Evolutionary conservation across 108 stramenopile genomes (phyloP).

Genomic region (Nannochloropsis salina): DNA sequence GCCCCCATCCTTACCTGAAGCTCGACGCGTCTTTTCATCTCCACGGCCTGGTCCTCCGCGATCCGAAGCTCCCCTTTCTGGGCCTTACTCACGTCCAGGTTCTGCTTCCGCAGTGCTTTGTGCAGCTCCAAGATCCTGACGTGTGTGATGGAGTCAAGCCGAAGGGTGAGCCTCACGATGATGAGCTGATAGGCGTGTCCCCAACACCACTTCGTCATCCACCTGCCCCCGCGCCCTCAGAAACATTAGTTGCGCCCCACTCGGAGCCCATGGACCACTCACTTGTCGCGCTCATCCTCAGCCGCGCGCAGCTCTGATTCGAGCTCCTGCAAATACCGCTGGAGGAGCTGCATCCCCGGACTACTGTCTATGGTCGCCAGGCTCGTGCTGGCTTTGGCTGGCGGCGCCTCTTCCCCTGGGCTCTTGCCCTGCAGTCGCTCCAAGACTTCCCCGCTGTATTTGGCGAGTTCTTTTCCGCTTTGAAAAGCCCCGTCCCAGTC

Average conservation of each 20-base stretch:
- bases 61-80: slow-evolving; percentile 12
- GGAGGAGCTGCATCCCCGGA: slow-evolving; percentile 16
- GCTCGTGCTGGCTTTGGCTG: neutral
- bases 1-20: neutral
- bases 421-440: slow-evolving; percentile 87
- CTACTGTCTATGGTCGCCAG: neutral
- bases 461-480: slow-evolving; percentile 74
- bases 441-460: slow-evolving; percentile 83
- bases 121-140: neutral
- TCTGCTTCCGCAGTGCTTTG: slow-evolving; percentile 7
- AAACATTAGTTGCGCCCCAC: neutral
- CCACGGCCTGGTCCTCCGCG: slow-evolving; percentile 16
- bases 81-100: slow-evolving; percentile 1
- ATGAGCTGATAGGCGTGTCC: too few relatives aligned
- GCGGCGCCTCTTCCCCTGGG: slow-evolving; percentile 55
- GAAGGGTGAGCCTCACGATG: too few relatives aligned
- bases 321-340: slow-evolving; percentile 15
- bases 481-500: slow-evolving; percentile 96
- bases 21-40: slow-evolving; percentile 2
- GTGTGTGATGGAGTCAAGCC: too few relatives aligned
- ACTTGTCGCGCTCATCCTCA: slow-evolving; percentile 18
- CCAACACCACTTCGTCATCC: too few relatives aligned
- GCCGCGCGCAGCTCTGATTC: slow-evolving; percentile 30
- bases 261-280: neutral
- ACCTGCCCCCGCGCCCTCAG: neutral